Evolutionary conservation across 805 yeast species (phyloP), one percentile per base, ranked within the genome.

Genomic region (Starmerella scarabaei): DNA sequence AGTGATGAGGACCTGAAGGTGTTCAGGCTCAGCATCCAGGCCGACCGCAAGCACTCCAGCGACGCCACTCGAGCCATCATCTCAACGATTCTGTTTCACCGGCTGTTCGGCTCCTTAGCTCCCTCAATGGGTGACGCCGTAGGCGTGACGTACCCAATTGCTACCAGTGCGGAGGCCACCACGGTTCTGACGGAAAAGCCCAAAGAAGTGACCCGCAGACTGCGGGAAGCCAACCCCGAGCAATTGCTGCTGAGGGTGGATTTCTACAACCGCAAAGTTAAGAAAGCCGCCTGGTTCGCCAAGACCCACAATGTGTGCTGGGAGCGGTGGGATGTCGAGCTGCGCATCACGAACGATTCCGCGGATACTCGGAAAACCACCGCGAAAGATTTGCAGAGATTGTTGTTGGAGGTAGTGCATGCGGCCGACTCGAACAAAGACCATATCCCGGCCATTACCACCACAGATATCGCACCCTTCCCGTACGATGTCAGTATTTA

Each of bases 381-480:
- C 38, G 15, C 38, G 47, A 52, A 43, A 53, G 33, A 54, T 53
- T 73, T 72, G 36, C 62, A 59, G 30, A 50, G 53, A 5, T 58
- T 62, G 12, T 43, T 80, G 33, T 46, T 63, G 37, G 57, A 63
- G 40, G 68, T 79, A n/a, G 59, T 73, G 27, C 67, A 69, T 14
- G 56, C 62, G n/a, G 73, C 66, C 14, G 80, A 78, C 50, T 51
- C 54, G 5, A 66, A 76, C 51, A 77, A 73, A 51, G 71, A 66
- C 35, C 85, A 78, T 49, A 74, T 82, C 2, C 93, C 93, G 3
- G 80, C 82, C 1, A 77, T 81, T 19, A 71, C 78, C 15, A 69
- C 81, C 1, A 62, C 75, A 14, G 84, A 77, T 3, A 60, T 69
- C 21, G 60, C 75, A 9, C 88, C 91, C 3, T 81, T 81, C 52